These are phyloP conservation scores for Aspergillus sclerotioniger DNA, from an alignment of 495 filamentous ascomycete genomes.

Conservation along the genomic window DNA sequence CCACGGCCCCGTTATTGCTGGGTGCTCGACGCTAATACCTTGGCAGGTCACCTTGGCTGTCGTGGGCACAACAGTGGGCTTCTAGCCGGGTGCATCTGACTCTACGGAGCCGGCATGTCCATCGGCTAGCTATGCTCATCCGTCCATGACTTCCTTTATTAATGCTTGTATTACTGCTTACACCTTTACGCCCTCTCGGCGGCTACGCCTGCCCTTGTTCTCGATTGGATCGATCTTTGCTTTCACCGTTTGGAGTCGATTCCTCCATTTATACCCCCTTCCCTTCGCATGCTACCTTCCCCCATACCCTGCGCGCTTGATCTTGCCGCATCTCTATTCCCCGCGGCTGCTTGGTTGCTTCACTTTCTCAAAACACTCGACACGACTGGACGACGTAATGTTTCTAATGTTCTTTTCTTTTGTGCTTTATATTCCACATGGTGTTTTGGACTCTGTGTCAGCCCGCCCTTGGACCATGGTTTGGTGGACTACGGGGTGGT, in stretches of 20 bases:
- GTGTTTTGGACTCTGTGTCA: constrained; percentile 13
- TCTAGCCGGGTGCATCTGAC: constrained; percentile 22
- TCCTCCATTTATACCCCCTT: constrained; percentile 5
- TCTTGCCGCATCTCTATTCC: constrained; percentile 10
- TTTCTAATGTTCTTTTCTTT: constrained; percentile 28
- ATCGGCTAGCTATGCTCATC: not conserved
- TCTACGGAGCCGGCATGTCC: not conserved
- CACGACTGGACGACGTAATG: constrained; percentile 38
- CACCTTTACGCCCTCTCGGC: not conserved
- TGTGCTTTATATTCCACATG: constrained; percentile 8
- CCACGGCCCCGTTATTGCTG: not conserved
- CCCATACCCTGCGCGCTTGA: not conserved
- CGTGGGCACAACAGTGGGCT: constrained; percentile 50
- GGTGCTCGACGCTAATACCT: constrained; percentile 14
- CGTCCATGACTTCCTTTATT: not conserved
- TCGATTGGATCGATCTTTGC: constrained; percentile 7
- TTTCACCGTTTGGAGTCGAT: constrained; percentile 4
- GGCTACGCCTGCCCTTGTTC: not conserved
- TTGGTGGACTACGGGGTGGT: not conserved
- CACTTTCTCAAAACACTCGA: constrained; percentile 24
- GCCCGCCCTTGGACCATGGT: not conserved
- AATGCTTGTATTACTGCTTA: not conserved
- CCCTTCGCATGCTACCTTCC: not conserved
- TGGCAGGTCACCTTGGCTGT: constrained; percentile 56
- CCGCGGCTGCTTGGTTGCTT: constrained; percentile 23